phyloP scores from a whole-genome alignment of 108 stramenopile species.

The Asterionellopsis glacialis region DNA sequence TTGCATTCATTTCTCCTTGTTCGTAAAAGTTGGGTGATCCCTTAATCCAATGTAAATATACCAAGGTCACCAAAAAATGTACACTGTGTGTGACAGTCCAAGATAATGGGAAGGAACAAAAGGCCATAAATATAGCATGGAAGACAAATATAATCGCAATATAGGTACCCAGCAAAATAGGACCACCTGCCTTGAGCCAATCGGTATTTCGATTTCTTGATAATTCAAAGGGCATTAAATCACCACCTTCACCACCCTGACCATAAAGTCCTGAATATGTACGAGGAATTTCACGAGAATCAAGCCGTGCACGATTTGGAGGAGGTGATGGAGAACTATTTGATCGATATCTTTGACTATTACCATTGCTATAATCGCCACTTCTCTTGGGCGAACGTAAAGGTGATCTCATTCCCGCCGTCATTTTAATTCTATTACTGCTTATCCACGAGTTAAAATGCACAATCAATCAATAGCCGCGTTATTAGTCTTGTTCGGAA shows the following conservation, averaged over 20 bases:
- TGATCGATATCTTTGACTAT: too few species aligned
- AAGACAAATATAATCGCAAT: conserved; percentile 49
- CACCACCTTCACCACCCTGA: conserved; percentile 26
- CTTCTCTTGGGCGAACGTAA: too few species aligned
- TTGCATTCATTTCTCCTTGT: conserved; percentile 75
- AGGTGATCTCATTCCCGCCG: too few species aligned
- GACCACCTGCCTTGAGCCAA: conserved; percentile 41
- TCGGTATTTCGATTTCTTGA: conserved; percentile 51
- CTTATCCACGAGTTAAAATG: too few species aligned
- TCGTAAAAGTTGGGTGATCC: conserved; percentile 74
- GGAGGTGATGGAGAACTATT: neutral
- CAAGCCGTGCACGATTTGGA: conserved; percentile 45
- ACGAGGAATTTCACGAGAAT: conserved; percentile 72
- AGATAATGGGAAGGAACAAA: conserved; percentile 8
- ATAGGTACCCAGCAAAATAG: conserved; percentile 50
- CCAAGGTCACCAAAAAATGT: conserved; percentile 57
- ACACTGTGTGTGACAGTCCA: conserved; percentile 68
- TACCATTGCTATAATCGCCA: too few species aligned
- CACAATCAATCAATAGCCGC: too few species aligned
- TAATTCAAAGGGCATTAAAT: conserved; percentile 76
- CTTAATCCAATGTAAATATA: conserved; percentile 88
- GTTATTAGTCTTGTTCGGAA: too few species aligned
- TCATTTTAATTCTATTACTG: too few species aligned
- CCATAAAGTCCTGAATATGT: conserved; percentile 77
- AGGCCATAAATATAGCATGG: conserved; percentile 38